A percentile compares a stretch with the other conserved stretches of the same genome.
These are phyloP conservation scores for Ambrosia trifida DNA, from an alignment of 129 eudicot genomes.

Conservation along the genomic window DNA sequence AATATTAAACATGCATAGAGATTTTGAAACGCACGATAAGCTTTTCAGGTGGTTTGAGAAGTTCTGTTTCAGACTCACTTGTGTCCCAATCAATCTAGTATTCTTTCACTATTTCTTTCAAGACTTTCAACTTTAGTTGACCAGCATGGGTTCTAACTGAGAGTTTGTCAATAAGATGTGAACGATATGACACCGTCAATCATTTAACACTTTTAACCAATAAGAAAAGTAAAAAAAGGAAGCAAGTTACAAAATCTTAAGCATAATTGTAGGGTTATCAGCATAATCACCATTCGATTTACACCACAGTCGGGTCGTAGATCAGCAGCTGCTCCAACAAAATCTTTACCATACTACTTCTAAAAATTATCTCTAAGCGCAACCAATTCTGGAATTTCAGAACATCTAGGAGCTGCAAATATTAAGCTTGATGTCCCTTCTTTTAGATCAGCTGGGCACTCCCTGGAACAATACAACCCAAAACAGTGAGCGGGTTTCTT, in stretches of 20 bases:
- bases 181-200: not conserved
- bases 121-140: constrained; percentile 69
- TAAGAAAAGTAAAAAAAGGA: too few relatives aligned
- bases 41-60: constrained; percentile 92
- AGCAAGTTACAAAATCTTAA: too few relatives aligned
- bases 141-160: constrained; percentile 94
- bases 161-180: constrained; percentile 93
- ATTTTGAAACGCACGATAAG: constrained; percentile 52
- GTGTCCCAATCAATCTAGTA: constrained; percentile 94
- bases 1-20: constrained; percentile 1
- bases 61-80: constrained; percentile 78
- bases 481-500: constrained; percentile 14
- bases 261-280: not conserved
- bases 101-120: constrained; percentile 97
- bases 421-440: constrained; percentile 90
- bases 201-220: not conserved
- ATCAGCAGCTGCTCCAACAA: constrained; percentile 90
- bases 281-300: constrained; percentile 67
- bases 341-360: constrained; percentile 94
- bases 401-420: constrained; percentile 92
- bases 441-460: constrained; percentile 83
- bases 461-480: constrained; percentile 47
- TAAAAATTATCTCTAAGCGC: constrained; percentile 74
- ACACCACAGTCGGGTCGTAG: constrained; percentile 93
- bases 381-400: constrained; percentile 90